A percentile compares a stretch with the other conserved stretches of the same genome.
phyloP scores from a whole-genome alignment of 192 early-diverging fungal genomes.

The Rhizophagus clarus region DNA sequence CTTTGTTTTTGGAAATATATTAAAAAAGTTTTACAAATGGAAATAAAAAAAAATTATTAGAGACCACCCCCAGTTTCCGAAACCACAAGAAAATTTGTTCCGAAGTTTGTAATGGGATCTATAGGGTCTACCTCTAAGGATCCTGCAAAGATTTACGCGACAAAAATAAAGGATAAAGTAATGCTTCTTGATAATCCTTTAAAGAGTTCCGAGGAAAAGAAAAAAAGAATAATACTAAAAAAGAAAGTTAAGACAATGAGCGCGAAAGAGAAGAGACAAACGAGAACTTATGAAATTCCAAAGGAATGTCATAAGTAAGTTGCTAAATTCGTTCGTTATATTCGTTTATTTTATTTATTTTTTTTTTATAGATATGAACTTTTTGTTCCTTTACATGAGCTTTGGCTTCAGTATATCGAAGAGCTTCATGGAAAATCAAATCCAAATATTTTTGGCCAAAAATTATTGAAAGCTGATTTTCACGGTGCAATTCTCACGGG shows the following conservation, averaged over 20 bases:
- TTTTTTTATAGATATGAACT: slow-evolving; percentile 46
- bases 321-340: not conserved
- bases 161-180: slow-evolving; percentile 55
- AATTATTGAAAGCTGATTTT: slow-evolving; percentile 79
- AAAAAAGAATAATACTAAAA: slow-evolving; percentile 34
- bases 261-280: slow-evolving; percentile 60
- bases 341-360: not conserved
- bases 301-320: slow-evolving; percentile 48
- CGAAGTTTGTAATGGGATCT: slow-evolving; percentile 1
- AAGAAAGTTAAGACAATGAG: slow-evolving; percentile 61
- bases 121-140: slow-evolving; percentile 25
- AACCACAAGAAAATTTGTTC: slow-evolving; percentile 18
- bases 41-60: not conserved
- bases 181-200: slow-evolving; percentile 56
- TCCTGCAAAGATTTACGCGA: slow-evolving; percentile 40
- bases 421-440: slow-evolving; percentile 54
- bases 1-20: not conserved
- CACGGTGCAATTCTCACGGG: slow-evolving; percentile 81
- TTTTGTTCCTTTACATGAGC: slow-evolving; percentile 70
- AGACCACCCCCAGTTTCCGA: not conserved
- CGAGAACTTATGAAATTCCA: slow-evolving; percentile 69
- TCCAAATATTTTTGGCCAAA: slow-evolving; percentile 42
- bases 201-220: slow-evolving; percentile 34
- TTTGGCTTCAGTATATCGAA: slow-evolving; percentile 81
- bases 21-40: not conserved